Evolutionary conservation across 805 yeast species (phyloP).

Genomic region (Wickerhamomyces strasburgensis): DNA sequence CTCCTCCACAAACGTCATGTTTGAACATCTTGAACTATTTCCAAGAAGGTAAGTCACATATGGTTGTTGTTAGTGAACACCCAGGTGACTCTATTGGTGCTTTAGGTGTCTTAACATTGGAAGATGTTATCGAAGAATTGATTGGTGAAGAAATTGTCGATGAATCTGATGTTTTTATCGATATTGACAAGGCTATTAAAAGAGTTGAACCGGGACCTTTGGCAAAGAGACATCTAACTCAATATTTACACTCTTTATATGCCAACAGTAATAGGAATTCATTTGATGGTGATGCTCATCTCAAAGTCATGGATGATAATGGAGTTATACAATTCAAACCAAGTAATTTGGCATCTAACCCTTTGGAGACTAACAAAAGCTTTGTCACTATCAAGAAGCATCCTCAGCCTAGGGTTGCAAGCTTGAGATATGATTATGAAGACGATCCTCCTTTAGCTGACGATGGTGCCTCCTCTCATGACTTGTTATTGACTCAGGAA

Average conservation of each 20-base stretch:
- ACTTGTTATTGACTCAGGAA: too few species aligned
- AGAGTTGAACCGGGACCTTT: conserved; percentile 72
- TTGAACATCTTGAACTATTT: conserved; percentile 90
- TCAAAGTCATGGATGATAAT: conserved; percentile 5
- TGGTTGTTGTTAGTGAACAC: conserved; percentile 83
- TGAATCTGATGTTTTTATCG: conserved; percentile 90
- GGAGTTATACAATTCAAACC: conserved; percentile 27
- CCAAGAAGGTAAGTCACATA: conserved; percentile 96
- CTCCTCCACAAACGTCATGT: conserved; percentile 87
- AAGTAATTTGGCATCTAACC: conserved; percentile 62
- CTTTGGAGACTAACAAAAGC: conserved; percentile 57
- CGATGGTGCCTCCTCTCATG: background rate
- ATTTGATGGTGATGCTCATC: conserved; percentile 27
- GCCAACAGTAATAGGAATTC: conserved; percentile 40
- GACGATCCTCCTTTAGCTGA: conserved; percentile 9
- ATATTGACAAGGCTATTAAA: conserved; percentile 82
- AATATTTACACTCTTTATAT: conserved; percentile 61
- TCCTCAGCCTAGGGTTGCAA: conserved; percentile 27
- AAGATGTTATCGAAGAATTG: conserved; percentile 96
- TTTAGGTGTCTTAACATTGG: conserved; percentile 85
- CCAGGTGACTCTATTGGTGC: conserved; percentile 88
- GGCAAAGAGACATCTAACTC: conserved; percentile 61
- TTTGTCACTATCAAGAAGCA: conserved; percentile 68
- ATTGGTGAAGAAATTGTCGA: conserved; percentile 98
- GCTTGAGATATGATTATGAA: conserved; percentile 15